Percentiles rank a stretch among this genome's conserved stretches.
Conservation (phyloP, 176 grass and related monocot genomes). For the Bolboschoenus planiculmis region DNA sequence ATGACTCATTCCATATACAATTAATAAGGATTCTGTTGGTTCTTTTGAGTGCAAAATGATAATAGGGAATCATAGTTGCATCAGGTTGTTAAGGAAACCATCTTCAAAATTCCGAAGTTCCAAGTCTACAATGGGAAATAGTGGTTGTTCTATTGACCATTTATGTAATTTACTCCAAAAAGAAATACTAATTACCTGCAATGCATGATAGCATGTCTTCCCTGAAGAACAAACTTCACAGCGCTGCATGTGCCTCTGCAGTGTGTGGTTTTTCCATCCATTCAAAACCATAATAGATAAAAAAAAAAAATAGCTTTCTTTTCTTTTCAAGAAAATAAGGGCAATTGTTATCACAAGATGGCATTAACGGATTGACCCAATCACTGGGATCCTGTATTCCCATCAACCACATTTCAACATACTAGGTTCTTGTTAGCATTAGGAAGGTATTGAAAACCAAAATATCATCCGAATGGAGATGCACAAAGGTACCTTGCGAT, state of each 20-base stretch:
- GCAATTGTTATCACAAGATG: neutral
- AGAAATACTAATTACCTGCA: conserved; percentile 59
- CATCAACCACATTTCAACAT: neutral
- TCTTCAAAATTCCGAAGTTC: neutral
- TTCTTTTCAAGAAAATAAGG: conserved; percentile 9
- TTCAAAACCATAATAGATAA: neutral
- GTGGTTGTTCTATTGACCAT: neutral
- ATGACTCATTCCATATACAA: neutral
- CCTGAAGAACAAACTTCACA: conserved; percentile 90
- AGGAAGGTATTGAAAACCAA: neutral
- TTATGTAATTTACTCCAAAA: neutral
- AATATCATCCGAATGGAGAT: neutral
- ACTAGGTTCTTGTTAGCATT: neutral
- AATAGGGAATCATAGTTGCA: neutral
- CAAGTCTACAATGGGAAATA: neutral
- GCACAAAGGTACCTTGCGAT: conserved; percentile 53
- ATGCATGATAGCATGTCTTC: conserved; percentile 80
- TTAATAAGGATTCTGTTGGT: neutral
- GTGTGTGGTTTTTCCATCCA: neutral
- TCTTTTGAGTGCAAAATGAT: neutral
- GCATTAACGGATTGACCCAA: neutral
- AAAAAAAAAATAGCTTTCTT: conserved; percentile 14
- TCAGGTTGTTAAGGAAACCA: neutral
- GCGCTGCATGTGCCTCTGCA: conserved; percentile 81
- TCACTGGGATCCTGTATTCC: neutral